Conservation (phyloP, 1,284 basidiomycete genomes). For the Cryptococcus maquisensis region DNA sequence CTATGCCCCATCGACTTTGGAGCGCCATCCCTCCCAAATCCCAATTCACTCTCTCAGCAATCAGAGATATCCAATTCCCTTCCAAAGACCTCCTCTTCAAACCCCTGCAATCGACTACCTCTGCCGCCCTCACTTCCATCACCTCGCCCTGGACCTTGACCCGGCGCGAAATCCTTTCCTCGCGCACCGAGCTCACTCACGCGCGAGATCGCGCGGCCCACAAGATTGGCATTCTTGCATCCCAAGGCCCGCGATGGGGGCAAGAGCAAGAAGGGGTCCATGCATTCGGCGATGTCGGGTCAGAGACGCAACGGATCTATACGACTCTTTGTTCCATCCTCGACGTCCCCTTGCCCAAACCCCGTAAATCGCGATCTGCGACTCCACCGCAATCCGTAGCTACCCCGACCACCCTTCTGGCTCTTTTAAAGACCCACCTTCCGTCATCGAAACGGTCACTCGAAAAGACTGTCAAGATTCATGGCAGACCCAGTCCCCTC, state of each 20-base stretch:
- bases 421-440: constrained; percentile 31
- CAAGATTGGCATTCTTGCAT: constrained; percentile 40
- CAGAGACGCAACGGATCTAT: constrained; percentile 41
- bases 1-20: constrained; percentile 42
- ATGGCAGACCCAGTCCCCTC: constrained; percentile 37
- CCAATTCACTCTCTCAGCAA: constrained; percentile 19
- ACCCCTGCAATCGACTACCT: constrained; percentile 18
- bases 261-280: constrained; percentile 1
- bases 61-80: constrained; percentile 22
- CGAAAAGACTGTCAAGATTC: constrained; percentile 20
- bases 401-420: constrained; percentile 28
- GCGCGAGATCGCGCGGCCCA: constrained; percentile 33
- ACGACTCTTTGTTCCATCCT: constrained; percentile 34
- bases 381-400: constrained; percentile 9
- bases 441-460: constrained; percentile 22
- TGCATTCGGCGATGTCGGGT: constrained; percentile 15
- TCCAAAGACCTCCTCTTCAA: constrained; percentile 25
- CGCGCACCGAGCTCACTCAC: constrained; percentile 24
- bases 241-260: constrained; percentile 38
- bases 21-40: constrained; percentile 22
- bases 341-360: constrained; percentile 21
- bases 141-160: constrained; percentile 42
- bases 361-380: constrained; percentile 5
- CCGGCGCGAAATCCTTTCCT: constrained; percentile 41
- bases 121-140: constrained; percentile 29